phyloP scores from a whole-genome alignment of 1,139 yeast genomes.

The Pichia sp. region DNA sequence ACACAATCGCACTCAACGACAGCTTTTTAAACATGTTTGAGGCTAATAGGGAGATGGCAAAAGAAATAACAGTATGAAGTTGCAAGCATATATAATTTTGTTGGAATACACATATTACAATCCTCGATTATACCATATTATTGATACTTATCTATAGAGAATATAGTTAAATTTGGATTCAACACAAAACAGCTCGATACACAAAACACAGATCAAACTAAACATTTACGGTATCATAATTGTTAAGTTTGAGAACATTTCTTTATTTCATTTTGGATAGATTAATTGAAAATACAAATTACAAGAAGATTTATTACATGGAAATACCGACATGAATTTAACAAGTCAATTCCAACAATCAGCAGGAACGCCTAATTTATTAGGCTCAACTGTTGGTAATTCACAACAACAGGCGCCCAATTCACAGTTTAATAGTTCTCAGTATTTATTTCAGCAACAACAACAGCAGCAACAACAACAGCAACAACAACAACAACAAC shows the following conservation, averaged over 20 bases:
- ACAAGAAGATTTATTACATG: background rate
- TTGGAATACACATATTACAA: too few species aligned
- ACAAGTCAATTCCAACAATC: slow-evolving; percentile 16
- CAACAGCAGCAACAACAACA: slow-evolving; percentile 11
- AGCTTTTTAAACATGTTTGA: background rate
- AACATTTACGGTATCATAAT: too few species aligned
- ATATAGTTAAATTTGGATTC: too few species aligned
- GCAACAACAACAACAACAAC: slow-evolving; percentile 10
- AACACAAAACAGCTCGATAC: too few species aligned
- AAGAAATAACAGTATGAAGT: background rate
- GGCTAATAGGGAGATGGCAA: background rate
- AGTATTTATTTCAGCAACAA: slow-evolving; percentile 15
- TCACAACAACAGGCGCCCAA: slow-evolving; percentile 12
- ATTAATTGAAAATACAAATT: background rate
- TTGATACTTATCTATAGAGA: too few species aligned
- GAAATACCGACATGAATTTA: slow-evolving; percentile 11
- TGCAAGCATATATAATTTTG: too few species aligned
- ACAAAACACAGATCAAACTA: too few species aligned
- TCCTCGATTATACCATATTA: too few species aligned
- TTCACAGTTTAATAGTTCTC: slow-evolving; percentile 14
- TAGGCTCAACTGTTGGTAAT: slow-evolving; percentile 3
- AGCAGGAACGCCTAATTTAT: slow-evolving; percentile 5
- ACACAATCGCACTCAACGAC: background rate
- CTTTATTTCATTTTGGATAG: too few species aligned
- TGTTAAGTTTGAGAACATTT: too few species aligned